These are phyloP conservation scores for Phytophthora lateralis DNA, from an alignment of 352 stramenopile genomes.

Conservation along the genomic window DNA sequence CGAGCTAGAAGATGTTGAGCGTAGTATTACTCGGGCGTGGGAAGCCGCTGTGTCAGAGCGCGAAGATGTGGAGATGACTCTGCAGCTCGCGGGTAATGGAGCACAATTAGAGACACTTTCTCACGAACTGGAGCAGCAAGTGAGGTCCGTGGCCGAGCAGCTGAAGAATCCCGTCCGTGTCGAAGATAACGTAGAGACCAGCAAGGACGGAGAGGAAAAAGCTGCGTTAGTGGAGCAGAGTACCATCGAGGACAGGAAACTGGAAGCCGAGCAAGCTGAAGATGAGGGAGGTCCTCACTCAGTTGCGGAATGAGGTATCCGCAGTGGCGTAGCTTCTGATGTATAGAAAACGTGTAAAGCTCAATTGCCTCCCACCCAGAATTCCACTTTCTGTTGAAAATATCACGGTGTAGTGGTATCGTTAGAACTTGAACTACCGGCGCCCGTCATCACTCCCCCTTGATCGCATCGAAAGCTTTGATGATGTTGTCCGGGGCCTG, in stretches of 20 bases:
- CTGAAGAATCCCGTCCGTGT: conserved; percentile 18
- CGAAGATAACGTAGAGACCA: conserved; percentile 1
- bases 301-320: not conserved
- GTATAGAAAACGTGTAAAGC: not conserved
- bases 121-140: conserved; percentile 35
- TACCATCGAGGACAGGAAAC: not conserved
- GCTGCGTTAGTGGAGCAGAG: not conserved
- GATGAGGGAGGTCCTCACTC: not conserved
- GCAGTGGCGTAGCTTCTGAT: not conserved
- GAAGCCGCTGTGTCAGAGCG: conserved; percentile 43
- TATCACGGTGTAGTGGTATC: too few relatives aligned
- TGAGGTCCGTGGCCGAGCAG: conserved; percentile 20
- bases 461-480: conserved; percentile 69
- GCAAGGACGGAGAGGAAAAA: conserved; percentile 1
- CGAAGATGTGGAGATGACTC: conserved; percentile 78
- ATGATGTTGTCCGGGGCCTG: conserved; percentile 95
- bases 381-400: not conserved
- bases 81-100: conserved; percentile 56
- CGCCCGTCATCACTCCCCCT: conserved; percentile 27
- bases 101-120: conserved; percentile 42
- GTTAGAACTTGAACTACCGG: too few relatives aligned
- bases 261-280: not conserved
- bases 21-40: conserved; percentile 42
- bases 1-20: conserved; percentile 52
- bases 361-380: not conserved